Base-by-base conservation (phyloP, 306 rosid genomes). In the Quercus agrifolia region DNA sequence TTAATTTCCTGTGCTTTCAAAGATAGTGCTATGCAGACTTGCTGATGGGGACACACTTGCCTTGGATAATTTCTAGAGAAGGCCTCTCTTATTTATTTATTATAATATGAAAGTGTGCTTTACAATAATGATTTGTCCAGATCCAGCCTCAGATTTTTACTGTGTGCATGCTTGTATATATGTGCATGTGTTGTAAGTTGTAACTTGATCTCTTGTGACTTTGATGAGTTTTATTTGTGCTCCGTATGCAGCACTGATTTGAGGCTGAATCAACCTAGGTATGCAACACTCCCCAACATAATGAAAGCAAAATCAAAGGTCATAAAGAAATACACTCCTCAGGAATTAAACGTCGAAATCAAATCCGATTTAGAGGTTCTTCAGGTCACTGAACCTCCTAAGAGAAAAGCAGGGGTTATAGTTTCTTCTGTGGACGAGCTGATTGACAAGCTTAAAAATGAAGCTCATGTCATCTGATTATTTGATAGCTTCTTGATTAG, bases 201-300 rank as follows among this genome's bases (percentile, higher is more conserved):
- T 61, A 27, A 10, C 41, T 2, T 35, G 27, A n/a, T 59, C 49
- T 35, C 30, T 19, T 10, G 61, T 70, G 78, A 7, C 38, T 70
- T 17, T 70, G 41, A 52, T 55, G 51, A 67, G 59, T 69, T 73
- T 69, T 56, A 14, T 21, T 49, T 44, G 56, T 62, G 38, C 28
- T 62, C 52, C 58, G 57, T 19, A 20, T 90, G 89, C 91, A 91
- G 98, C 67, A 92, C 97, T 66, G 98, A 95, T 74, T 81, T 92
- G 91, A 91, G 99, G 90, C 80, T 95, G 82, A 95, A 95, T 86
- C 97, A 91, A 76, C 99, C 99, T 2, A 86, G 98, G 76, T 95
- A 95, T 73, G 98, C 97, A 5, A 95, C 99, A 5, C 98, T 92
- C 70, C 98, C 99, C 63, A 95, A 93, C 97, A 90, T 91, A 85